phyloP scores from a whole-genome alignment of 495 filamentous ascomycete species.

The Tuber melanosporum region DNA sequence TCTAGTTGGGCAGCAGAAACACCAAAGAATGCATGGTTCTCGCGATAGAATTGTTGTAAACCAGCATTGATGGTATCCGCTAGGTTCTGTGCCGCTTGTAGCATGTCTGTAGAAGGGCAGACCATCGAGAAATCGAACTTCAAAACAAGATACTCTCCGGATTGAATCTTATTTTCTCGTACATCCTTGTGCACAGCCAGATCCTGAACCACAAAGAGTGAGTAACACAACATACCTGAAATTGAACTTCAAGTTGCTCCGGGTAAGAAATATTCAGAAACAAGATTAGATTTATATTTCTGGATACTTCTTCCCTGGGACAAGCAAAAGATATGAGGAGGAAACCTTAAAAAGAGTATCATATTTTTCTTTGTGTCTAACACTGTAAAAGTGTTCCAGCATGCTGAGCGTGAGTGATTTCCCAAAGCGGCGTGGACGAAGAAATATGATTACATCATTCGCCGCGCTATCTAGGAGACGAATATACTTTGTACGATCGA shows the following conservation, averaged over 20 bases:
- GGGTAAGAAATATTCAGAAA: no score
- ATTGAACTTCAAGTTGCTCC: no score
- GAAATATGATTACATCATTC: no score
- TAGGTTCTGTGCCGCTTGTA: not conserved
- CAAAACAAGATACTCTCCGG: slow-evolving; percentile 6
- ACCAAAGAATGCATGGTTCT: not conserved
- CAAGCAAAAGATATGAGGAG: not conserved
- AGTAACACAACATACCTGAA: no score
- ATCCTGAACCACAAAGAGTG: not conserved
- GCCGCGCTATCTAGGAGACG: no score
- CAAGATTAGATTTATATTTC: no score
- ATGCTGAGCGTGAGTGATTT: slow-evolving; percentile 17
- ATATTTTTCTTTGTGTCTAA: slow-evolving; percentile 9
- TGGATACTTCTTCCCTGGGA: no score
- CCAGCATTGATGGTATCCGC: not conserved
- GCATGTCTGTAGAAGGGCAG: not conserved
- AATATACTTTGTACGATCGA: no score
- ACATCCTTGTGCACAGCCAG: slow-evolving; percentile 1
- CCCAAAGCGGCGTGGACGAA: not conserved
- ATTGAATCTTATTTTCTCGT: not conserved
- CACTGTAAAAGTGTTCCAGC: slow-evolving; percentile 8
- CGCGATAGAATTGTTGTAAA: not conserved
- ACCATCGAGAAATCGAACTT: slow-evolving; percentile 3
- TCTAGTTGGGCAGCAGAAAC: not conserved
- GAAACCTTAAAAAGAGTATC: slow-evolving; percentile 14